phyloP scores from a whole-genome alignment of 139 green algal genomes.

The Auxenochlorella pyrenoidosa region DNA sequence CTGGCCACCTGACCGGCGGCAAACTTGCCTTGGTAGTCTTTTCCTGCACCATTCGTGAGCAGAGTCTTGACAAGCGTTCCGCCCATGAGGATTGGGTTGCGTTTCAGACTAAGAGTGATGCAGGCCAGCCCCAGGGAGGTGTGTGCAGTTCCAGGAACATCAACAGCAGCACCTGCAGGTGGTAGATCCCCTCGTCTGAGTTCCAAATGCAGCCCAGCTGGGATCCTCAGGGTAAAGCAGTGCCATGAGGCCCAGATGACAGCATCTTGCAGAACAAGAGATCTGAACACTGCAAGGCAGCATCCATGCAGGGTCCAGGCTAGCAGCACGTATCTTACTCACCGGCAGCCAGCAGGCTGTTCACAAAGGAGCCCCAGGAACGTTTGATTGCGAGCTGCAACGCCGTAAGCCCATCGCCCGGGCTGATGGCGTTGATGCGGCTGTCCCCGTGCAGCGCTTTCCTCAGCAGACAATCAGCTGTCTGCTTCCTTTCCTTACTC shows the following conservation, averaged over 20 bases:
- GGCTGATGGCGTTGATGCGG: background rate
- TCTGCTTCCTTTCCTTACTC: background rate
- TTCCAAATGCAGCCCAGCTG: no score
- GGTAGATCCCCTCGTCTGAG: no score
- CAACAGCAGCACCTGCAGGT: background rate
- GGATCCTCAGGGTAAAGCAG: no score
- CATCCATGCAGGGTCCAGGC: no score
- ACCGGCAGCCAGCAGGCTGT: background rate
- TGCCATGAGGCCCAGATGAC: no score
- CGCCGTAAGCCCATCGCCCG: background rate
- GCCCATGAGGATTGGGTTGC: no score
- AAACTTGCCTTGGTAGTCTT: background rate
- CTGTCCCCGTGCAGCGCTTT: background rate
- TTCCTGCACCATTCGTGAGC: background rate
- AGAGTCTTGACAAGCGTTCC: background rate
- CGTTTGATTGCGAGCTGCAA: slow-evolving; percentile 1
- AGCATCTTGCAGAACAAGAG: no score
- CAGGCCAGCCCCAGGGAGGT: background rate
- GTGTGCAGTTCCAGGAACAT: background rate
- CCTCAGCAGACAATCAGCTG: background rate
- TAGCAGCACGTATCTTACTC: background rate
- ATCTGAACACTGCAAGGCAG: no score
- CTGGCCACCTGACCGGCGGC: no score
- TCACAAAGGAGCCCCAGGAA: background rate
- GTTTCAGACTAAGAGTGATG: background rate